phyloP scores from a whole-genome alignment of 306 rosid species.

The Prunus mume region DNA sequence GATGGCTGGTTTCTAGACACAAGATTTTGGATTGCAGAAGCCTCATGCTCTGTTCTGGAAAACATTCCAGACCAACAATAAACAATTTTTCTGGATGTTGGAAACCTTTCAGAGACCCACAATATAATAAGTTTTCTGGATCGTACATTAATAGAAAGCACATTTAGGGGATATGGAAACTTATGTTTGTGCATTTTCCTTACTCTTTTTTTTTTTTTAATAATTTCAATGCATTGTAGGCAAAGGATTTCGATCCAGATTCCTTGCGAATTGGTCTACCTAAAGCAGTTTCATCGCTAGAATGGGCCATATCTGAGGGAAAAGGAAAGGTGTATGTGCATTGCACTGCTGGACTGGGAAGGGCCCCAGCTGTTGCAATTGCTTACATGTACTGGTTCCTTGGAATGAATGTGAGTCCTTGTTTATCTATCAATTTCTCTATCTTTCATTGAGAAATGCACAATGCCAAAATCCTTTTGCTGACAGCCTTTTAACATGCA shows the following conservation, averaged over 20 bases:
- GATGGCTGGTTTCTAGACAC: not conserved
- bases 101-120: too few relatives aligned
- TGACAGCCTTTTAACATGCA: not conserved
- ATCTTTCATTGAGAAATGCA: not conserved
- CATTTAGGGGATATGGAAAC: too few relatives aligned
- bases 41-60: not conserved
- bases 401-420: constrained; percentile 65
- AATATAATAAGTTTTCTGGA: too few relatives aligned
- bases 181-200: not conserved
- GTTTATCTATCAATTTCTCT: not conserved
- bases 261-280: constrained; percentile 72
- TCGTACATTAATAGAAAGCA: too few relatives aligned
- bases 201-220: not conserved
- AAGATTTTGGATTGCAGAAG: not conserved
- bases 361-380: constrained; percentile 91
- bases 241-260: constrained; percentile 85
- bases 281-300: constrained; percentile 85
- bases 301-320: constrained; percentile 83
- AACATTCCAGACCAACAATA: not conserved
- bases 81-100: too few relatives aligned
- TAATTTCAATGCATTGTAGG: constrained; percentile 41
- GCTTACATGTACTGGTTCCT: constrained; percentile 89
- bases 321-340: constrained; percentile 81
- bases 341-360: constrained; percentile 92
- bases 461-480: not conserved